These are phyloP conservation scores for Carex arenaria DNA, from an alignment of 202 grass and related monocot species.

Conservation along the genomic window DNA sequence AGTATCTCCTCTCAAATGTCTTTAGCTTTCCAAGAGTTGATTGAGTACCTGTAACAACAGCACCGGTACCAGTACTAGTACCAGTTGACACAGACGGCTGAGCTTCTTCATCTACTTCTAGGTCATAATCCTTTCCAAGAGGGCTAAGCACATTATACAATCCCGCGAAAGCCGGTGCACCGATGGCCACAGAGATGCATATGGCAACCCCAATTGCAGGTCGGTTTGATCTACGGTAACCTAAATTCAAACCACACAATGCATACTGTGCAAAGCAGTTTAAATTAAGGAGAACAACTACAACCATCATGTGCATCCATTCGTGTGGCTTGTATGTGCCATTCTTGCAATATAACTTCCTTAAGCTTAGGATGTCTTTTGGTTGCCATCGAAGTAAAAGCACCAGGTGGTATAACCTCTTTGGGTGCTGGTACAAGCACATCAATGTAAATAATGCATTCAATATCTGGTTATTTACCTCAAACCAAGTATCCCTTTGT, in stretches of 20 bases:
- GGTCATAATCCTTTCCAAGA: conserved; percentile 88
- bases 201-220: conserved; percentile 79
- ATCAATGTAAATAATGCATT: conserved; percentile 98
- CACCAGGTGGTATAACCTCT: conserved; percentile 76
- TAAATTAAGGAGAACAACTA: conserved; percentile 76
- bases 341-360: conserved; percentile 95
- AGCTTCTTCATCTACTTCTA: conserved; percentile 62
- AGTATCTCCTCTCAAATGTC: conserved; percentile 68
- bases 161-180: conserved; percentile 73
- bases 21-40: conserved; percentile 11
- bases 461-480: conserved; percentile 99
- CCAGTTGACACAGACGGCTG: conserved; percentile 26
- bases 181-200: conserved; percentile 74
- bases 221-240: conserved; percentile 70
- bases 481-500: conserved; percentile 83
- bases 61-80: not conserved
- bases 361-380: conserved; percentile 63
- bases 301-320: conserved; percentile 98
- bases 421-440: conserved; percentile 94
- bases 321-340: conserved; percentile 84
- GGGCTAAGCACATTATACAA: conserved; percentile 90
- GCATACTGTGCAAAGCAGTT: conserved; percentile 97
- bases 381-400: conserved; percentile 67
- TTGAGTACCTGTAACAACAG: not conserved
- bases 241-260: conserved; percentile 81